phyloP scores from a whole-genome alignment of 2,329 filamentous ascomycete genomes.

The Alternaria hordeiaustralica region DNA sequence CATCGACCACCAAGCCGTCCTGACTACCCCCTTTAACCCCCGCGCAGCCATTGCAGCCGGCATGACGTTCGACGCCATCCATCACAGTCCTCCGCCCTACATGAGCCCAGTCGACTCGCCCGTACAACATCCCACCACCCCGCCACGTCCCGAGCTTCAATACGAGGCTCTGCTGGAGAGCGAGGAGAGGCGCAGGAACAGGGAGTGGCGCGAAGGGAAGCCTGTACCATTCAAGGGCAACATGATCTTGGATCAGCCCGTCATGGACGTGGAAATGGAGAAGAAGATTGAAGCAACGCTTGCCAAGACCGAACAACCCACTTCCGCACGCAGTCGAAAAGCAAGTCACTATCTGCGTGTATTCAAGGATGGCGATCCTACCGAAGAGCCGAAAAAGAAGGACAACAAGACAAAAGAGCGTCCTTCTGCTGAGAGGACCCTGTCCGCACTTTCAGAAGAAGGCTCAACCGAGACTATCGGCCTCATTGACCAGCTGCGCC shows the following conservation, averaged over 20 bases:
- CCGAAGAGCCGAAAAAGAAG: conserved; percentile 59
- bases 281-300: conserved; percentile 70
- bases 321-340: conserved; percentile 67
- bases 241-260: conserved; percentile 48
- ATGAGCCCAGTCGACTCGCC: conserved; percentile 50
- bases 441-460: conserved; percentile 34
- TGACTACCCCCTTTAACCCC: conserved; percentile 44
- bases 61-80: conserved; percentile 29
- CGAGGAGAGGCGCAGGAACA: conserved; percentile 55
- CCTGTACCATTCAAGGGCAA: conserved; percentile 51
- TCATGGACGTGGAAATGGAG: conserved; percentile 59
- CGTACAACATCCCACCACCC: conserved; percentile 40
- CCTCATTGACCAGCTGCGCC: conserved; percentile 27
- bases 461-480: conserved; percentile 19
- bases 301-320: conserved; percentile 61
- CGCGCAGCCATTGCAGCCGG: conserved; percentile 19
- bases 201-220: conserved; percentile 58
- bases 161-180: conserved; percentile 39
- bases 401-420: conserved; percentile 53
- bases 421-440: conserved; percentile 38
- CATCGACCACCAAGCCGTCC: conserved; percentile 40
- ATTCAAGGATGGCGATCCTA: conserved; percentile 67
- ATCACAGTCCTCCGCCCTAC: conserved; percentile 44
- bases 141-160: conserved; percentile 30
- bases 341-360: conserved; percentile 70